Conservation (phyloP, 225 moss, liverwort and hornwort species). For the Ulota crispa region DNA sequence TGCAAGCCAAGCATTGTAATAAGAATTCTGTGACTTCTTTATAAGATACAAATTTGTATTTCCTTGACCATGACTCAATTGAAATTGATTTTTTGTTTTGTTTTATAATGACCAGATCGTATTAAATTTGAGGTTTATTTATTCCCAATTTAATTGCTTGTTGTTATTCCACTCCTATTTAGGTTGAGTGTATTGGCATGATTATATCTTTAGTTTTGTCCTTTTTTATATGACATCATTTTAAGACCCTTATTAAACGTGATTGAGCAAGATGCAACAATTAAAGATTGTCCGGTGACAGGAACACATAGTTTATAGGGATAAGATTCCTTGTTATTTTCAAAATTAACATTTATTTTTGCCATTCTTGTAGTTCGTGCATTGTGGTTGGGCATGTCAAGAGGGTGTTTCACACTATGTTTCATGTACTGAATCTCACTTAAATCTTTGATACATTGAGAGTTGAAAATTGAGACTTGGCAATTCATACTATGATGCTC, state of each 20-base stretch:
- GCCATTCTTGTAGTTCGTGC: background rate
- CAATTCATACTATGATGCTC: too few relatives aligned
- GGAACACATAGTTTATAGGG: background rate
- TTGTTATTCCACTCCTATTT: background rate
- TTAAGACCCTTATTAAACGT: background rate
- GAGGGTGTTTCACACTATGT: too few relatives aligned
- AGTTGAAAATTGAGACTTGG: too few relatives aligned
- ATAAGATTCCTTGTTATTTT: background rate
- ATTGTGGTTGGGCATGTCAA: background rate
- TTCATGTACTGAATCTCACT: too few relatives aligned
- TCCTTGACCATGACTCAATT: background rate
- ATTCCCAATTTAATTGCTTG: background rate
- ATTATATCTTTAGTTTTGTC: background rate
- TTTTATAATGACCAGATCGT: background rate
- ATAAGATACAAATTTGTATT: constrained; percentile 13
- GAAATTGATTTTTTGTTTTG: background rate
- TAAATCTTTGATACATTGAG: too few relatives aligned
- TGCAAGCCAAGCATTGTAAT: constrained; percentile 18
- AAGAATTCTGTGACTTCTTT: constrained; percentile 6
- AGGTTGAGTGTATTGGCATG: background rate
- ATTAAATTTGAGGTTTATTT: background rate
- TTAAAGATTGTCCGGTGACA: background rate
- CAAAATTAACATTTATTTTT: background rate
- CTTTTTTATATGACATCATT: background rate
- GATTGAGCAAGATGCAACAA: background rate